A percentile compares a stretch with the other conserved stretches of the same genome.
These are phyloP conservation scores for Penicillium alfredii DNA, from an alignment of 495 filamentous ascomycete genomes.

Conservation along the genomic window DNA sequence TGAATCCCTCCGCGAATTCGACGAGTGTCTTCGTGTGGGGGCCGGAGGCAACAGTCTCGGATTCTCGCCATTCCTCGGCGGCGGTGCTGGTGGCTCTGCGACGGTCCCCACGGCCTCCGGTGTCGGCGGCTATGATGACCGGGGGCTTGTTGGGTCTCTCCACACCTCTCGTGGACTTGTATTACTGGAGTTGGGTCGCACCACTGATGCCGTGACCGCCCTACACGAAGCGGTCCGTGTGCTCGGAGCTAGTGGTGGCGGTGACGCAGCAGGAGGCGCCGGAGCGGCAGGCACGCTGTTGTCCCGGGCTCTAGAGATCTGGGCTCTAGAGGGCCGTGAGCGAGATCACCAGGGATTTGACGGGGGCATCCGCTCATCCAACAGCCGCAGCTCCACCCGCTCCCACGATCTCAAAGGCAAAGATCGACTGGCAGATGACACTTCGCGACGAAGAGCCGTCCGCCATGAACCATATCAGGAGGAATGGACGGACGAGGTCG, in stretches of 20 bases:
- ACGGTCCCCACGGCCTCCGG: slow-evolving; percentile 32
- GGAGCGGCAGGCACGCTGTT: slow-evolving; percentile 70
- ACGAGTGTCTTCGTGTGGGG: slow-evolving; percentile 72
- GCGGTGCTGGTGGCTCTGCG: slow-evolving; percentile 28
- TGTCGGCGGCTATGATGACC: slow-evolving; percentile 43
- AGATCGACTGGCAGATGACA: slow-evolving; percentile 13
- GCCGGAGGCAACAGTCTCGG: slow-evolving; percentile 59
- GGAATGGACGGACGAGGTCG: slow-evolving; percentile 37
- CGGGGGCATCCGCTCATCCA: slow-evolving; percentile 11
- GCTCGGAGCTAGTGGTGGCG: slow-evolving; percentile 42
- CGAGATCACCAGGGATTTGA: slow-evolving; percentile 18
- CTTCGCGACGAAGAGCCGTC: slow-evolving; percentile 20
- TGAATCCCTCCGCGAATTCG: slow-evolving; percentile 70
- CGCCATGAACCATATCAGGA: slow-evolving; percentile 20
- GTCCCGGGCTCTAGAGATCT: slow-evolving; percentile 67
- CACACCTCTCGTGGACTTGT: slow-evolving; percentile 56
- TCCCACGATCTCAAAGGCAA: slow-evolving; percentile 27
- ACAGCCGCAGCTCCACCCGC: slow-evolving; percentile 17
- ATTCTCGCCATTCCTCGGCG: slow-evolving; percentile 37
- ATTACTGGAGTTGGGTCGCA: slow-evolving; percentile 58
- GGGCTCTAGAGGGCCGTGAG: slow-evolving; percentile 41
- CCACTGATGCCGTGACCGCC: slow-evolving; percentile 59
- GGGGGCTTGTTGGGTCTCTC: slow-evolving; percentile 39
- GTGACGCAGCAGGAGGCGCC: slow-evolving; percentile 57
- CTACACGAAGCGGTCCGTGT: slow-evolving; percentile 66